Evolutionary conservation across 1,139 yeast species (phyloP).

Genomic region (Blastobotrys malaysiensis): DNA sequence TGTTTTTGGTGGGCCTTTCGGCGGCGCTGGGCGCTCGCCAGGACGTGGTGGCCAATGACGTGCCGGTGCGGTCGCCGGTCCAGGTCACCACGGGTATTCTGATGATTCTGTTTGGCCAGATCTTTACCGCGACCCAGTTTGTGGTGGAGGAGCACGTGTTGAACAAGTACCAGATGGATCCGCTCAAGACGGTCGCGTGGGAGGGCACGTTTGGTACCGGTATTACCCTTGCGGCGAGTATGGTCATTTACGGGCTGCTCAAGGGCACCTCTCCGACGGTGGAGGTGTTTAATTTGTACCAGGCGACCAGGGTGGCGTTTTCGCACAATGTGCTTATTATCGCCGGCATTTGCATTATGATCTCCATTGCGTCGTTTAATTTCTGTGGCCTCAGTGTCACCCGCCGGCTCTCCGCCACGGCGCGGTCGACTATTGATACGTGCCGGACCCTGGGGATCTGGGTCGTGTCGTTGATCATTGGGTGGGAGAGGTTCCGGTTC

Average conservation of each 20-base stretch:
- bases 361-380: slow-evolving; percentile 68
- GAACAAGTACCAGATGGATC: slow-evolving; percentile 48
- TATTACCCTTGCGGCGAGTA: slow-evolving; percentile 40
- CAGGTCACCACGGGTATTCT: slow-evolving; percentile 47
- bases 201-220: slow-evolving; percentile 67
- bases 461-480: slow-evolving; percentile 65
- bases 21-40: slow-evolving; percentile 36
- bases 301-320: slow-evolving; percentile 49
- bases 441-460: slow-evolving; percentile 73
- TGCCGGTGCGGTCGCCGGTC: slow-evolving; percentile 25
- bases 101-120: slow-evolving; percentile 56
- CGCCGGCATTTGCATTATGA: slow-evolving; percentile 61
- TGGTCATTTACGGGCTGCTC: slow-evolving; percentile 43
- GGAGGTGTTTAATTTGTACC: slow-evolving; percentile 54
- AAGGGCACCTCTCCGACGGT: slow-evolving; percentile 36
- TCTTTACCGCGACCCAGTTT: slow-evolving; percentile 69
- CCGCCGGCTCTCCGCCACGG: slow-evolving; percentile 61
- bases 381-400: slow-evolving; percentile 72
- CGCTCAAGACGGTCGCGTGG: slow-evolving; percentile 63
- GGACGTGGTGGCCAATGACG: slow-evolving; percentile 11
- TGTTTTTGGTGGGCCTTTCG: slow-evolving; percentile 67
- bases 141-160: slow-evolving; percentile 72
- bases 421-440: slow-evolving; percentile 75
- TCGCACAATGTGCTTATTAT: slow-evolving; percentile 38
- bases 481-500: slow-evolving; percentile 67